Evolutionary conservation across 768 basidiomycete species (phyloP).

Genomic region (Scleroderma bovista): DNA sequence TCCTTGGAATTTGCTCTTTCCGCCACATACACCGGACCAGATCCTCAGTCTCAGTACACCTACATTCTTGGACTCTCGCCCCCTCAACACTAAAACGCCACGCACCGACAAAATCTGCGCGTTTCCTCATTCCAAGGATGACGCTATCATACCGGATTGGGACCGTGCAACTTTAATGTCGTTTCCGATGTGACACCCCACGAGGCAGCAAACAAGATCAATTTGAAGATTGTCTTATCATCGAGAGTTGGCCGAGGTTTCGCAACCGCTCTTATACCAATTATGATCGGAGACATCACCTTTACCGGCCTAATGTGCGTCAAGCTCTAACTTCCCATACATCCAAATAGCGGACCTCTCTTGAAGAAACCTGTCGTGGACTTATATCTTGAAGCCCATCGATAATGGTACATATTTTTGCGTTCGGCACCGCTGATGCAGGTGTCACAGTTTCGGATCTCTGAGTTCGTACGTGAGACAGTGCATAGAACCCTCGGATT

Average conservation of each 20-base stretch:
- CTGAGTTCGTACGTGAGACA: conserved; percentile 86
- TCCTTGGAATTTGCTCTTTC: conserved; percentile 96
- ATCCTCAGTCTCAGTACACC: conserved; percentile 82
- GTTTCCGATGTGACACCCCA: conserved; percentile 75
- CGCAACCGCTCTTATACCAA: conserved; percentile 78
- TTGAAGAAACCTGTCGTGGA: conserved; percentile 91
- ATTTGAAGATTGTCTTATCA: conserved; percentile 89
- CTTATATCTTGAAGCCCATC: conserved; percentile 90
- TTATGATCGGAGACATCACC: conserved; percentile 86
- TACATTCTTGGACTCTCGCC: conserved; percentile 87
- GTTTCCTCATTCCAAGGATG: conserved; percentile 76
- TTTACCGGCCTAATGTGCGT: conserved; percentile 86
- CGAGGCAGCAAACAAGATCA: conserved; percentile 70
- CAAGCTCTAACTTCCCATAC: conserved; percentile 90
- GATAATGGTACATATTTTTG: conserved; percentile 97
- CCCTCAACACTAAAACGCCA: conserved; percentile 86
- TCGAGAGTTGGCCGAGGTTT: conserved; percentile 87
- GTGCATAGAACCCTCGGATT: conserved; percentile 84
- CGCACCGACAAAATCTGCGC: conserved; percentile 85
- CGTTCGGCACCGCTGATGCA: conserved; percentile 82
- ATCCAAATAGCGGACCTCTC: conserved; percentile 85
- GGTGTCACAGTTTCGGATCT: conserved; percentile 80
- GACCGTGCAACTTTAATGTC: conserved; percentile 92
- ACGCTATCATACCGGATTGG: conserved; percentile 97
- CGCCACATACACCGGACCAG: conserved; percentile 77